phyloP scores from a whole-genome alignment of 1,284 basidiomycete genomes.

The Rhodotorula sp. region DNA sequence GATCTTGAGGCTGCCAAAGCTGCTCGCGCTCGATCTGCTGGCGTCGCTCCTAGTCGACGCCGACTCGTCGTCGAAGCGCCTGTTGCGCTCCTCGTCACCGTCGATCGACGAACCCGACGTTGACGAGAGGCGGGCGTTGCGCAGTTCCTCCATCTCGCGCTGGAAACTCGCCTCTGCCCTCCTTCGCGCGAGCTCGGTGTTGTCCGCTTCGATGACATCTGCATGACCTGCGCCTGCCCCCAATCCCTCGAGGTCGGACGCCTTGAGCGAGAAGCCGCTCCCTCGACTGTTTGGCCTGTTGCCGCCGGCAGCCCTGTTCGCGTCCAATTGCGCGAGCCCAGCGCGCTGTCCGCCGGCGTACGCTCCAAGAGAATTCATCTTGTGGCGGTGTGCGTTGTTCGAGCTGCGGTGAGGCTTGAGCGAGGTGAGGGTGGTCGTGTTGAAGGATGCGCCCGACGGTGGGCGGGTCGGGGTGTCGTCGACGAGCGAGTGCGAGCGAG shows the following conservation, averaged over 20 bases:
- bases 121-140: constrained; percentile 8
- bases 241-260: constrained; percentile 14
- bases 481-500: not conserved
- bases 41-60: constrained; percentile 1
- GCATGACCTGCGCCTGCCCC: not conserved
- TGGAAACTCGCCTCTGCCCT: constrained; percentile 27
- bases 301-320: not conserved
- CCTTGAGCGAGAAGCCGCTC: constrained; percentile 2
- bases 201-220: constrained; percentile 26
- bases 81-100: not conserved
- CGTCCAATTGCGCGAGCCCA: not conserved
- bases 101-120: constrained; percentile 5
- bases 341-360: not conserved
- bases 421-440: constrained; percentile 9
- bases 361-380: not conserved
- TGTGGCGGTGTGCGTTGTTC: not conserved
- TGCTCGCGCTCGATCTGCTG: not conserved
- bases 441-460: constrained; percentile 15
- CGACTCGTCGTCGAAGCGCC: constrained; percentile 5
- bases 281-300: not conserved
- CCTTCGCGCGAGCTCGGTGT: constrained; percentile 33
- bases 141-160: constrained; percentile 30
- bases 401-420: constrained; percentile 12
- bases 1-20: constrained; percentile 26
- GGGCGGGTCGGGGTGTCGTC: constrained; percentile 27